These are phyloP conservation scores for Simmondsia chinensis DNA, from an alignment of 148 eudicot genomes.

Conservation along the genomic window DNA sequence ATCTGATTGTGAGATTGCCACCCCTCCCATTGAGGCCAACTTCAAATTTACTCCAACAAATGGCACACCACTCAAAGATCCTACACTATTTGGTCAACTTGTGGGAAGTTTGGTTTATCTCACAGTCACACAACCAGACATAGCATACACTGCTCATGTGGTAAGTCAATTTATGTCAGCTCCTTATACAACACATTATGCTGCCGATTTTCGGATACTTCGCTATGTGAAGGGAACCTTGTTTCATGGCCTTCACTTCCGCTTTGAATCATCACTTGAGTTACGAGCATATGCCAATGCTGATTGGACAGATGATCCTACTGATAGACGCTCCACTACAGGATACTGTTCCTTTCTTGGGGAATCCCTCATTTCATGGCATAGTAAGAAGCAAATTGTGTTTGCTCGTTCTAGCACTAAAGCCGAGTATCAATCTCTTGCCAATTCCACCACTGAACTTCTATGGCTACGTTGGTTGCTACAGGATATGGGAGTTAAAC, in stretches of 20 bases:
- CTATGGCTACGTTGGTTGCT: background rate
- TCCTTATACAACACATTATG: background rate
- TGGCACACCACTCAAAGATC: background rate
- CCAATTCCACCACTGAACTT: background rate
- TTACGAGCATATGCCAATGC: background rate
- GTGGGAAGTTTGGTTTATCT: background rate
- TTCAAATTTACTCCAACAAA: background rate
- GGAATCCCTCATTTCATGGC: background rate
- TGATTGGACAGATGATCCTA: background rate
- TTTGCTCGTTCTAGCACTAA: background rate
- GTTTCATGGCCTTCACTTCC: background rate
- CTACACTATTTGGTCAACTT: background rate
- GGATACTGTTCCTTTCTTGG: background rate
- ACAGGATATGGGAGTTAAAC: too few species aligned
- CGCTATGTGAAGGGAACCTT: background rate
- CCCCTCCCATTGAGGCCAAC: background rate
- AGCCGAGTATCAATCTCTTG: background rate
- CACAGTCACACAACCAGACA: background rate
- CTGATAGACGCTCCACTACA: background rate
- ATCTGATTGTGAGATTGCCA: background rate
- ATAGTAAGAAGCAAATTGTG: background rate
- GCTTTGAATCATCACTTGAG: background rate
- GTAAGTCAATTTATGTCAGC: background rate
- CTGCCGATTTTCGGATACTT: background rate
- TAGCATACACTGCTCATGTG: background rate